Evolutionary conservation across 169 alveolate genomes (phyloP).

Genomic region (Toxoplasma gondii): DNA sequence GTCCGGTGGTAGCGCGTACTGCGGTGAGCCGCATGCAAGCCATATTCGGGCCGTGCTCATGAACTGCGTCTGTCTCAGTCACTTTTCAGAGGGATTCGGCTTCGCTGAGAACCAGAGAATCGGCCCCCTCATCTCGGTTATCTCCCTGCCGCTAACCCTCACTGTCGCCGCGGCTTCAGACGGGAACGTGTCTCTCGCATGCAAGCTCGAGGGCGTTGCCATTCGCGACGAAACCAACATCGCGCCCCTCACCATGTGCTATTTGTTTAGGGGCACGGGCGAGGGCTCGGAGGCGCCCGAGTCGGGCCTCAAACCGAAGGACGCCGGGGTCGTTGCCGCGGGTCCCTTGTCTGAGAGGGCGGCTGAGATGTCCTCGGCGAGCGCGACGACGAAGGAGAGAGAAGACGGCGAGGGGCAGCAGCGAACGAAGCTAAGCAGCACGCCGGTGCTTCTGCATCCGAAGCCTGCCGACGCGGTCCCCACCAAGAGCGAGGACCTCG

Average conservation of each 20-base stretch:
- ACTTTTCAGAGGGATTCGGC: neutral
- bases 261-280: slow-evolving; percentile 46
- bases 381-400: neutral
- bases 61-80: slow-evolving; percentile 16
- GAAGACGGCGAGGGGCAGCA: neutral
- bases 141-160: neutral
- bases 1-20: neutral
- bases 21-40: neutral
- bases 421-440: neutral
- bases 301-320: neutral
- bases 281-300: neutral
- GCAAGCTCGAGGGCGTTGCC: slow-evolving; percentile 20
- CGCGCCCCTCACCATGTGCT: slow-evolving; percentile 54
- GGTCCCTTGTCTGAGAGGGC: neutral
- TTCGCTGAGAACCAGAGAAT: neutral
- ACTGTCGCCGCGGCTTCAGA: slow-evolving; percentile 21
- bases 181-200: neutral
- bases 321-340: neutral
- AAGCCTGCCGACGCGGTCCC: neutral
- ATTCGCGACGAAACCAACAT: slow-evolving; percentile 57
- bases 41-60: neutral
- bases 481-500: neutral
- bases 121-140: neutral
- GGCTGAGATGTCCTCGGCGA: neutral
- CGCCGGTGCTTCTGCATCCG: neutral